These are phyloP conservation scores for Cercospora janseana DNA, from an alignment of 2,329 filamentous ascomycete genomes.

Conservation along the genomic window DNA sequence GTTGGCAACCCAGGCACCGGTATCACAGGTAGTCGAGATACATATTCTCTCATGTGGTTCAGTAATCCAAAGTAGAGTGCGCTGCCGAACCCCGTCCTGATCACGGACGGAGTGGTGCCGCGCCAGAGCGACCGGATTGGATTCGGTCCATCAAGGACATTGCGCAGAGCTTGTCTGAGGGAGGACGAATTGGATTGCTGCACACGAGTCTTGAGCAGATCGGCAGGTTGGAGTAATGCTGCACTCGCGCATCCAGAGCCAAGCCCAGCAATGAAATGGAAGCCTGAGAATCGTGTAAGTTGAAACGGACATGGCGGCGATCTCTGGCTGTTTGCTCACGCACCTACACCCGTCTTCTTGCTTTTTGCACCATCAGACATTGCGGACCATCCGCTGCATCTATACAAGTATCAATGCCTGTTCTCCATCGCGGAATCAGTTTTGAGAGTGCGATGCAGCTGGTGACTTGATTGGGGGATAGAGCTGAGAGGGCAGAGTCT, in stretches of 20 bases:
- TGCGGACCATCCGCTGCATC: conserved; percentile 12
- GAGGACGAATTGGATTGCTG: conserved; percentile 73
- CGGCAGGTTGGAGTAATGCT: conserved; percentile 87
- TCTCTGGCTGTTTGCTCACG: conserved; percentile 7
- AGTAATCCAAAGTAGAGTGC: conserved; percentile 92
- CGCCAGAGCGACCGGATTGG: conserved; percentile 81
- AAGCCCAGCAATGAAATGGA: conserved; percentile 86
- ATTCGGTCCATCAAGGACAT: conserved; percentile 64
- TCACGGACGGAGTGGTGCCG: conserved; percentile 85
- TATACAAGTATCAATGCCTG: not conserved
- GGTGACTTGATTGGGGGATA: not conserved
- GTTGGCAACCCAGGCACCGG: conserved; percentile 11
- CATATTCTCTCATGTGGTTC: conserved; percentile 57
- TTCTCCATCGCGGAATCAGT: conserved; percentile 3
- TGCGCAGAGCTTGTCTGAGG: conserved; percentile 65
- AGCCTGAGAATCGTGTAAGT: conserved; percentile 51
- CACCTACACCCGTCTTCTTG: conserved; percentile 30
- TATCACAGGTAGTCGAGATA: conserved; percentile 31
- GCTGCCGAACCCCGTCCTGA: conserved; percentile 88
- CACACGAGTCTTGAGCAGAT: conserved; percentile 92
- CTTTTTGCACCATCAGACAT: conserved; percentile 21
- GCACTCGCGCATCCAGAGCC: conserved; percentile 84
- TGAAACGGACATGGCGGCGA: too few species aligned
- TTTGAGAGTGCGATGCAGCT: not conserved
- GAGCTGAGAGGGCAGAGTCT: not conserved